These are phyloP conservation scores for Cutaneotrichosporon arboriforme DNA, from an alignment of 1,284 basidiomycete genomes.

Conservation along the genomic window DNA sequence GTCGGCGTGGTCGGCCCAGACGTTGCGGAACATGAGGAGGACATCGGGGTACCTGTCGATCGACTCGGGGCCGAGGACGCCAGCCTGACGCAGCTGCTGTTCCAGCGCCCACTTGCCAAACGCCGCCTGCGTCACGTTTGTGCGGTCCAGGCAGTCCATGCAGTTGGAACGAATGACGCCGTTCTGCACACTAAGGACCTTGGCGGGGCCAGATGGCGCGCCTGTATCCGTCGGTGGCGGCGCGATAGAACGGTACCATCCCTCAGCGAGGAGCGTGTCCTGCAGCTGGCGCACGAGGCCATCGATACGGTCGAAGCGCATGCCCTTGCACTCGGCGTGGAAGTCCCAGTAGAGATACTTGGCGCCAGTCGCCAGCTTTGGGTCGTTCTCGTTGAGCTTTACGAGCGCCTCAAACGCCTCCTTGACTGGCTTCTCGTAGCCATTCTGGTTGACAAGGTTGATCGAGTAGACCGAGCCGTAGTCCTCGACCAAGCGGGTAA, in stretches of 20 bases:
- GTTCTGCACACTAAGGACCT: constrained; percentile 35
- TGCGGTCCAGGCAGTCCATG: constrained; percentile 95
- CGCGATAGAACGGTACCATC: constrained; percentile 52
- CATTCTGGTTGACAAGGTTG: constrained; percentile 93
- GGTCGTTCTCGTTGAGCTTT: constrained; percentile 33
- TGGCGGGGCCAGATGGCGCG: constrained; percentile 15
- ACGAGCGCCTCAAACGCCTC: constrained; percentile 85
- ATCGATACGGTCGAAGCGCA: constrained; percentile 91
- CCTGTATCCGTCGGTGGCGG: constrained; percentile 15
- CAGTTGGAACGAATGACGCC: constrained; percentile 52
- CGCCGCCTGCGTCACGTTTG: constrained; percentile 90
- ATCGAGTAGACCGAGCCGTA: constrained; percentile 82
- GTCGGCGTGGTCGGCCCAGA: constrained; percentile 98
- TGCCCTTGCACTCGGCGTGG: constrained; percentile 89
- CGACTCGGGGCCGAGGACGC: constrained; percentile 63
- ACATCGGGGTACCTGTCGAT: constrained; percentile 74
- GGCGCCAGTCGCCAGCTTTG: constrained; percentile 49
- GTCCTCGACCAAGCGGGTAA: constrained; percentile 64
- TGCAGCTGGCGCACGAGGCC: constrained; percentile 73
- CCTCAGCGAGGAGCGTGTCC: constrained; percentile 65
- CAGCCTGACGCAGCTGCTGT: constrained; percentile 67
- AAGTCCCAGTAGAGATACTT: constrained; percentile 98
- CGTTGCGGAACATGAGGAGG: constrained; percentile 80
- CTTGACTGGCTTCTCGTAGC: constrained; percentile 91
- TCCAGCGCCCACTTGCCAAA: constrained; percentile 79